Base-by-base conservation (phyloP, 2,329 filamentous ascomycete species). In the Scedosporium apiospermum region DNA sequence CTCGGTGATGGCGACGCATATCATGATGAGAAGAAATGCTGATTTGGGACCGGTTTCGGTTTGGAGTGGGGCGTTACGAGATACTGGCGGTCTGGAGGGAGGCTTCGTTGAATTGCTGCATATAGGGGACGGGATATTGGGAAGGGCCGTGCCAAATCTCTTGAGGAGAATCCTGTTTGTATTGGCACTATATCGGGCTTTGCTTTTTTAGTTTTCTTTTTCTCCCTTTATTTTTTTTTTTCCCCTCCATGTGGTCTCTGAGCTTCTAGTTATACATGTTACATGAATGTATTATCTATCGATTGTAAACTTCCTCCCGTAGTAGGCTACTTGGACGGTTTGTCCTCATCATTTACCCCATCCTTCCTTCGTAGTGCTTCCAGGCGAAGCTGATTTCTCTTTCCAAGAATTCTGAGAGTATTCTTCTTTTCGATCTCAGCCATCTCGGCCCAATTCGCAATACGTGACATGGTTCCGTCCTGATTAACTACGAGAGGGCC, bases 391-490 rank as follows among this genome's bases (percentile, higher is more conserved):
- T 87, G 80, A 70, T 93, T 92, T 70, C 89, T 78, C 78, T 84
- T 88, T 9, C 84, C 83, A 67, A 93, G 70, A 58, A 91, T 75
- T 57, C 85, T 78, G 70, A 91, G 66, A 44, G 88, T 90, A 69
- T 85, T 89, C 70, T 82, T 74, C 71, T 78, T 80, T 78, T 92
- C 89, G 6, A 85, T 79, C 27, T 85, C 83, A 2, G 82, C 82
- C 89, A 92, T 91, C 66, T 86, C 77, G 7, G 76, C 78, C 89
- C 89, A 93, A 72, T 93, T 92, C 42, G 80, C 75, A 68, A 93
- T 89, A 41, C 88, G 81, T 63, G 85, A 86, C 67, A 91, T 73
- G 7, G 86, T 86, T 21, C 89, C 89, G 72, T 93, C 87, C 65
- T 79, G 77, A 71, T 91, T 89, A 62, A 92, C 85, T 1, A 93